Evolutionary conservation across 805 yeast species (phyloP), one percentile per base, ranked within the genome.

Genomic region (Lachancea fermentati): DNA sequence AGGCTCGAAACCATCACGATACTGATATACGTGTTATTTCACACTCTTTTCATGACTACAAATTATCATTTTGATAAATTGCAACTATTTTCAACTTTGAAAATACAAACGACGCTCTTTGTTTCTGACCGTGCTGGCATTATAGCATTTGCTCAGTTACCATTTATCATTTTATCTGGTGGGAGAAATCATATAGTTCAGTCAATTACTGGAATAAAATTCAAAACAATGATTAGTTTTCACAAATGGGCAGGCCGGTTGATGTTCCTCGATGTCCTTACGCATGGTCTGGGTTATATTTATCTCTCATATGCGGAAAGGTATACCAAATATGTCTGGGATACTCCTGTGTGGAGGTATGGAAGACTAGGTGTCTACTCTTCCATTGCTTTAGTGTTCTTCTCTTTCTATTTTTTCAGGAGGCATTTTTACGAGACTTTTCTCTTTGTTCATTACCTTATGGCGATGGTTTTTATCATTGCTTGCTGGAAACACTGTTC

Each of bases 151-250:
- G 63, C 65, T 1, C 67, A 66, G 26, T 50, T 79, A 46, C 91
- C 91, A 0, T 48, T 72, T 2, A 50, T 79, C 25, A 66, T 79
- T 15, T 55, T 83, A 24, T 79, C 84, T 55, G 81, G 85, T 6
- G 83, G 86, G 8, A 66, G 94, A 52, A 85, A 83, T 59, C 84
- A 81, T 57, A 67, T 85, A 19, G 59, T 84, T 48, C 73, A 74
- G 46, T 63, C 62, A 51, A 30, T 79, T 3, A 74, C 89, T 0
- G 84, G 85, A 2, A 69, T 85, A 69, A 65, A 78, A 4, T 79
- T 73, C 48, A 65, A 79, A 8, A 69, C 82, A 1, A 82, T 83
- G 59, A 72, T 81, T 55, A 62, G 69, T 18, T 74, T 76, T 52
- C 96, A 86, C 60, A 79, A 75, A 58, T 80, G 73, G 72, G 55